Evolutionary conservation across 2,329 filamentous ascomycete genomes (phyloP), one percentile per base, ranked within the genome.

Genomic region (Blastomyces percursus): DNA sequence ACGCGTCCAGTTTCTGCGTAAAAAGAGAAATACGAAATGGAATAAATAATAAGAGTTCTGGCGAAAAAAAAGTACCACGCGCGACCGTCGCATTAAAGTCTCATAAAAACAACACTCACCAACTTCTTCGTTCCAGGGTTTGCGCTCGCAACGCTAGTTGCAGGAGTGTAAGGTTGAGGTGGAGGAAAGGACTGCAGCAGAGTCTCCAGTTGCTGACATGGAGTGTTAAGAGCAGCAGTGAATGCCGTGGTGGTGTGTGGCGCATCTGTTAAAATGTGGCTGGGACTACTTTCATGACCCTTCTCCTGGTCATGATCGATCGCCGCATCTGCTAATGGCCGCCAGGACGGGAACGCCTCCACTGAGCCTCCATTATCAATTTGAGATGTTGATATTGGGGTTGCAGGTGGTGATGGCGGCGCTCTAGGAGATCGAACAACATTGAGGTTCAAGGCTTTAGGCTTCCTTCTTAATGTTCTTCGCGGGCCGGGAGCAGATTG

Each of bases 381-480:
- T 14, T 40, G 56, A 21, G 58, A 50, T 7, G 8, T 27, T 54
- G 61, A 55, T 40, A 63, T 35, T 11, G 66, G 65, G 21, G 61
- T 66, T 30, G 51, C 55, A 50, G 66, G 65, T 16, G 65, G 66
- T 38, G 64, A 66, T 40, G 59, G 66, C 27, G 65, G 65, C 59
- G 50, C 52, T 42, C 21, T 32, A 55, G 55, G 55, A 38, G 57
- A 44, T 44, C 60, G 63, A 54, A 40, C 35, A 58, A 44, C 55
- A 24, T 64, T 65, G 46, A 67, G 62, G 44, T 67, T 67, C 35
- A 63, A 48, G 32, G 66, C 60, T 51, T 64, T 66, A 21, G 66
- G 63, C 51, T 67, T 67, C 46, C 66, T 51, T 46, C 64, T 66
- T 55, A 67, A 46, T 27, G 61, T 65, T 21, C 64, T 64, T 44